Conservation (phyloP, 345 rosid genomes). For the Raphanus sativus region DNA sequence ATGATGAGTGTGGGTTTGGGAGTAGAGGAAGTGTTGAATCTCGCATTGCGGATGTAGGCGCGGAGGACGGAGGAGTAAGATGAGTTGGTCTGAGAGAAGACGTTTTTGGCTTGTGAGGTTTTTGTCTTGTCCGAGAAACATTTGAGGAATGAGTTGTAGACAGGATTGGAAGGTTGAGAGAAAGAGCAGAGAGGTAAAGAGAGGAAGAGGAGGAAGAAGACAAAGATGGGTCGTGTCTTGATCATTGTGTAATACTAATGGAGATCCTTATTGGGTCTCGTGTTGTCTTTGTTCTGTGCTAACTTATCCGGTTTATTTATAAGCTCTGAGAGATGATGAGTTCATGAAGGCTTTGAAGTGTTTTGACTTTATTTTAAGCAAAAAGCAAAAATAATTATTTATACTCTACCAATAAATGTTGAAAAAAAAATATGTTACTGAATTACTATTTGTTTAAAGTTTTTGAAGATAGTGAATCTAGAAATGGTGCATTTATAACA, state of each 20-base stretch:
- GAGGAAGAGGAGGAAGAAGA: neutral
- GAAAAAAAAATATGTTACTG: too few species aligned
- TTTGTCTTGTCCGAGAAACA: constrained; percentile 42
- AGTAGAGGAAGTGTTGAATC: constrained; percentile 50
- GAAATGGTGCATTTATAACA: too few species aligned
- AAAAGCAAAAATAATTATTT: neutral
- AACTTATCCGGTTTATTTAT: constrained; percentile 23
- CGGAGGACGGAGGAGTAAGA: constrained; percentile 48
- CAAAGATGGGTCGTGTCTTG: constrained; percentile 1
- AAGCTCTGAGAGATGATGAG: neutral
- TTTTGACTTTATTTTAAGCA: neutral
- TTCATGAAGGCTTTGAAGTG: neutral
- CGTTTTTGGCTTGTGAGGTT: constrained; percentile 28
- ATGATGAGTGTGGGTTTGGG: constrained; percentile 51
- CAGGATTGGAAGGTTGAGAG: constrained; percentile 22
- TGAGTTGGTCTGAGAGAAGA: constrained; percentile 43
- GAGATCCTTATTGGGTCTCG: constrained; percentile 3
- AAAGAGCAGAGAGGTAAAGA: constrained; percentile 12
- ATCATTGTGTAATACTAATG: neutral
- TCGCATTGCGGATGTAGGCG: constrained; percentile 58
- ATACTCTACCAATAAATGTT: neutral
- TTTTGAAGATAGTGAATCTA: neutral
- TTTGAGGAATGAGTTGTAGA: constrained; percentile 43
- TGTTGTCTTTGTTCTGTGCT: constrained; percentile 8
- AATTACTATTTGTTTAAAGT: neutral